A percentile compares a stretch with the other conserved stretches of the same genome.
Evolutionary conservation across 257 asterid genomes (phyloP).

Genomic region (Sherardia arvensis): DNA sequence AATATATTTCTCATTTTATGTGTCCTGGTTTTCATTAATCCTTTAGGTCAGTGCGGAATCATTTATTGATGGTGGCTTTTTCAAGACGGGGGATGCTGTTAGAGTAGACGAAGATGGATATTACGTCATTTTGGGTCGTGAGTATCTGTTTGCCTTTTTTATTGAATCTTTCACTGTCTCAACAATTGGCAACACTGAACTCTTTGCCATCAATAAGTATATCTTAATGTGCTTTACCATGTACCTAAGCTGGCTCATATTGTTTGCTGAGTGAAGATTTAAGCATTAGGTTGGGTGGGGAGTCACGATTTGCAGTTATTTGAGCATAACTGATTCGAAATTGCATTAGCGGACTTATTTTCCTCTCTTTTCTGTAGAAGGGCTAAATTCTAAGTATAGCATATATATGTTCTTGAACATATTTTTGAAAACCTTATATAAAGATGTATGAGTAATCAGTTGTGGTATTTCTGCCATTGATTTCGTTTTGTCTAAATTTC

Average conservation of each 20-base stretch:
- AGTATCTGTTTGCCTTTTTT: slow-evolving; percentile 18
- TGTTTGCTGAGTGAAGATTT: neutral
- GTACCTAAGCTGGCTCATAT: neutral
- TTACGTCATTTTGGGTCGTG: slow-evolving; percentile 92
- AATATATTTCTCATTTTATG: neutral
- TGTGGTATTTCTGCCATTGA: neutral
- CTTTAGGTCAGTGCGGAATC: slow-evolving; percentile 75
- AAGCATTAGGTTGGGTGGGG: neutral
- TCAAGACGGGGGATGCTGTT: slow-evolving; percentile 95
- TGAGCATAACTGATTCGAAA: neutral
- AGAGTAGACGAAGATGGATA: slow-evolving; percentile 87
- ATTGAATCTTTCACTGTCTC: neutral
- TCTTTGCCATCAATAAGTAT: neutral
- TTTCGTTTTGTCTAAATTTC: slow-evolving; percentile 5
- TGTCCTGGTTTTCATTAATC: neutral
- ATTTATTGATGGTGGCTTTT: slow-evolving; percentile 73
- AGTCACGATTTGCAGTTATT: neutral
- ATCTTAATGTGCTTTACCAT: neutral
- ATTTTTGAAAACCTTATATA: neutral
- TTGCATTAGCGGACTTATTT: neutral
- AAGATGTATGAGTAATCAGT: neutral
- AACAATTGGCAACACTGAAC: neutral
- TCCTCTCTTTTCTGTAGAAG: neutral
- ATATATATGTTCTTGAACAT: neutral
- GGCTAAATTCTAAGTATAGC: neutral